These are phyloP conservation scores for Euphorbia lathyris DNA, from an alignment of 345 rosid genomes.

Conservation along the genomic window DNA sequence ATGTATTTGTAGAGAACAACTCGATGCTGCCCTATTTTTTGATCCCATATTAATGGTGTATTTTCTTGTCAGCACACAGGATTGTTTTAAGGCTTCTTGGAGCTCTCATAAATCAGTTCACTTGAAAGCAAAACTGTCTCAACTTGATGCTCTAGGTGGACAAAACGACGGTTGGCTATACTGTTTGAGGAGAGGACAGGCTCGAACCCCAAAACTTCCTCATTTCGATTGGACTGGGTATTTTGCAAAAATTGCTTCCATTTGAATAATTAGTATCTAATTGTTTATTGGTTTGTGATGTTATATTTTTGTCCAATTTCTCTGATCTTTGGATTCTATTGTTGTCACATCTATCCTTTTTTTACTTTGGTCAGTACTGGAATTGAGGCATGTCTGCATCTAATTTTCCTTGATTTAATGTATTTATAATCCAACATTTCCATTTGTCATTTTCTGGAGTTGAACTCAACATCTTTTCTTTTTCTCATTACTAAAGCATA, in stretches of 20 bases:
- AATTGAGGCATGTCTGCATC: not conserved
- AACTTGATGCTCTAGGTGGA: conserved; percentile 33
- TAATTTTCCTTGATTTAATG: not conserved
- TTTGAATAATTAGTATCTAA: not conserved
- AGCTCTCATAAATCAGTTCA: conserved; percentile 86
- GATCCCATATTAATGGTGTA: not conserved
- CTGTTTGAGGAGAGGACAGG: conserved; percentile 70
- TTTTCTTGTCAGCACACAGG: conserved; percentile 62
- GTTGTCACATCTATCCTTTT: not conserved
- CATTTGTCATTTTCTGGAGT: not conserved
- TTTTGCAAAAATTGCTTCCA: conserved; percentile 9
- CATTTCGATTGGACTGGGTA: conserved; percentile 97
- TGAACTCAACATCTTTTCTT: not conserved
- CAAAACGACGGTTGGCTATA: conserved; percentile 72
- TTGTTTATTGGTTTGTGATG: not conserved
- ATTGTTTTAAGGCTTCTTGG: conserved; percentile 94
- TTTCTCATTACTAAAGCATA: not conserved
- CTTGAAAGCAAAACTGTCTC: conserved; percentile 59
- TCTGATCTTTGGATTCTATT: not conserved
- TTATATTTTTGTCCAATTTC: not conserved
- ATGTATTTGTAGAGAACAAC: conserved; percentile 4
- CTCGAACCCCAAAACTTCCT: conserved; percentile 62
- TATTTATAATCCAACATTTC: not conserved
- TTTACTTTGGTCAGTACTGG: not conserved
- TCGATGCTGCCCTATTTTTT: not conserved